phyloP scores from a whole-genome alignment of 2,329 filamentous ascomycete genomes.

The Diaporthe sp. region DNA sequence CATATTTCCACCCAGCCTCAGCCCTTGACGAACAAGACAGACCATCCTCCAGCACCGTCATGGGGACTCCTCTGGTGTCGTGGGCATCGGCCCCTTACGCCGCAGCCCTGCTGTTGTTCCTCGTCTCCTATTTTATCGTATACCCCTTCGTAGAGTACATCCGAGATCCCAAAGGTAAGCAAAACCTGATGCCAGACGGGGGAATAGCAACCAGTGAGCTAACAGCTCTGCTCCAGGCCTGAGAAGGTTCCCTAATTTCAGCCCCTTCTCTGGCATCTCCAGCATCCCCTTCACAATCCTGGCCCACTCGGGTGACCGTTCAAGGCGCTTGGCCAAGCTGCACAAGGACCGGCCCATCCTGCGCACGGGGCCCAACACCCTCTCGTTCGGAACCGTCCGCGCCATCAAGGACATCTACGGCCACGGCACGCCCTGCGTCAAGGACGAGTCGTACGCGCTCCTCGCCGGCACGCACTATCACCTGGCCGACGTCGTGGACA shows the following conservation, averaged over 20 bases:
- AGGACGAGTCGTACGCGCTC: constrained; percentile 62
- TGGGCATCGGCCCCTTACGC: constrained; percentile 37
- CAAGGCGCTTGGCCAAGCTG: constrained; percentile 56
- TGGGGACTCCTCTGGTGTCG: constrained; percentile 11
- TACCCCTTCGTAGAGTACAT: constrained; percentile 59
- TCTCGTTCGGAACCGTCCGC: constrained; percentile 57
- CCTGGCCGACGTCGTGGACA: constrained; percentile 66
- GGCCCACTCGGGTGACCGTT: constrained; percentile 59
- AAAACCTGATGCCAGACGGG: neutral
- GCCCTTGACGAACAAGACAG: neutral
- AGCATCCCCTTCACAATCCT: constrained; percentile 62
- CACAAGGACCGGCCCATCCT: constrained; percentile 62
- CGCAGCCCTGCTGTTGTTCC: constrained; percentile 29
- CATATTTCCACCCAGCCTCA: neutral
- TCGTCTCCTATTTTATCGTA: constrained; percentile 54
- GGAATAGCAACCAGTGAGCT: neutral
- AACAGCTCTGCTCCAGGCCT: constrained; percentile 49
- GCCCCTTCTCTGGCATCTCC: constrained; percentile 59
- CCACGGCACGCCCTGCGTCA: constrained; percentile 64
- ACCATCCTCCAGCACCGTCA: neutral
- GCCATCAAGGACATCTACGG: constrained; percentile 67
- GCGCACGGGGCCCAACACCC: constrained; percentile 60
- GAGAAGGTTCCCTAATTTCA: constrained; percentile 61
- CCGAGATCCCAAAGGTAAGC: constrained; percentile 57
- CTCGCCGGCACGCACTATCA: constrained; percentile 64